Conservation (phyloP, 805 yeast genomes). For the Saccharomycopsis amapae region DNA sequence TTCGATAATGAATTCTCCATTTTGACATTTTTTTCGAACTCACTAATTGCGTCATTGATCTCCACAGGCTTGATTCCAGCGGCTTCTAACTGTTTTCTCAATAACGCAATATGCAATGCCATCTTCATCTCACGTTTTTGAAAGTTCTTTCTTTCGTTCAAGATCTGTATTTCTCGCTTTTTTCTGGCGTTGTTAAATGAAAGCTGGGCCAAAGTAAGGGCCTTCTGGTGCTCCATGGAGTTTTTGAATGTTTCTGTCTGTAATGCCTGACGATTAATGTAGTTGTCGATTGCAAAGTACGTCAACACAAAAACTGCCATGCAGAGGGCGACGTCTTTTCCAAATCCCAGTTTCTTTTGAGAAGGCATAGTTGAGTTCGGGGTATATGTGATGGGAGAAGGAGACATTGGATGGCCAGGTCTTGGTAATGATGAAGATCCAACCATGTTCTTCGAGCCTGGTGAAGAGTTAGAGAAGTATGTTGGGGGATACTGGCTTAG, state of each 20-base stretch:
- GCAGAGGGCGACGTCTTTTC: conserved; percentile 36
- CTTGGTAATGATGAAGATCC: neutral
- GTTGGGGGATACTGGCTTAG: conserved; percentile 20
- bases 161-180: conserved; percentile 44
- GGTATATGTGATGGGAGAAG: conserved; percentile 5
- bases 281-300: conserved; percentile 47
- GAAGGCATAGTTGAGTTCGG: no score
- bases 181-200: conserved; percentile 44
- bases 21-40: conserved; percentile 52
- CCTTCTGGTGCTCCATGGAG: conserved; percentile 29
- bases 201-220: conserved; percentile 35
- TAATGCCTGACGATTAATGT: conserved; percentile 34
- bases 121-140: conserved; percentile 47
- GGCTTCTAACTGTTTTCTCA: conserved; percentile 54
- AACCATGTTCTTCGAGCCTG: conserved; percentile 3
- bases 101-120: conserved; percentile 60
- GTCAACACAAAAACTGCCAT: conserved; percentile 38
- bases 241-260: conserved; percentile 28
- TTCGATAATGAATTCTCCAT: conserved; percentile 50
- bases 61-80: conserved; percentile 50
- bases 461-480: conserved; percentile 17
- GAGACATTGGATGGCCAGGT: no score
- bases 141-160: conserved; percentile 44
- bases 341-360: neutral
- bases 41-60: conserved; percentile 45